phyloP scores from a whole-genome alignment of 2,329 filamentous ascomycete species.

The Camptophora hylomeconis region DNA sequence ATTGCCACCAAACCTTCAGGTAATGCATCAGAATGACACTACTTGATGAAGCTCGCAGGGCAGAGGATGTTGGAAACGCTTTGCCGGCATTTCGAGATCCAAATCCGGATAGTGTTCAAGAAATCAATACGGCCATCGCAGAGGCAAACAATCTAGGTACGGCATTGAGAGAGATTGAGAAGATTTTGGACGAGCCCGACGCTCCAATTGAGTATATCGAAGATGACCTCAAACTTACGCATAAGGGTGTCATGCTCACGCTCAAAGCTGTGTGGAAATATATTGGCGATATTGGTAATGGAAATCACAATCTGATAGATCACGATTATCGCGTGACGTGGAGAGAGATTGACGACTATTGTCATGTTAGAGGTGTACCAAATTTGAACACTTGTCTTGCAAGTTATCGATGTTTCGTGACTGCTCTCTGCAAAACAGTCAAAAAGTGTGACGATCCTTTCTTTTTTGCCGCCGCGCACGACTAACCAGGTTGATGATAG shows the following conservation, averaged over 20 bases:
- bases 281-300: slow-evolving; percentile 28
- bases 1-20: too few species aligned
- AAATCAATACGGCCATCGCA: slow-evolving; percentile 41
- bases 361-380: slow-evolving; percentile 33
- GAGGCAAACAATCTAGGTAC: slow-evolving; percentile 42
- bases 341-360: slow-evolving; percentile 37
- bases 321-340: slow-evolving; percentile 36
- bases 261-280: slow-evolving; percentile 36
- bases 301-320: slow-evolving; percentile 8
- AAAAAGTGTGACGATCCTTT: slow-evolving; percentile 28
- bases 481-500: slow-evolving; percentile 6
- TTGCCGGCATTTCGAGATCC: slow-evolving; percentile 34
- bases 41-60: slow-evolving; percentile 31
- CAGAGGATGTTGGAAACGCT: slow-evolving; percentile 33
- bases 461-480: too few species aligned
- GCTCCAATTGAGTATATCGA: slow-evolving; percentile 22
- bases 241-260: slow-evolving; percentile 37
- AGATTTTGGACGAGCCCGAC: slow-evolving; percentile 24
- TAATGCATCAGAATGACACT: slow-evolving; percentile 27
- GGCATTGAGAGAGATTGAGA: slow-evolving; percentile 35
- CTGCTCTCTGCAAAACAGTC: slow-evolving; percentile 30
- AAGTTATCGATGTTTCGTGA: slow-evolving; percentile 37
- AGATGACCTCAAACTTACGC: slow-evolving; percentile 35
- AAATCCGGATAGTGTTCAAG: slow-evolving; percentile 39
- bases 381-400: slow-evolving; percentile 35